Evolutionary conservation across 2,329 filamentous ascomycete species (phyloP).

Genomic region (Colletotrichum tabaci): DNA sequence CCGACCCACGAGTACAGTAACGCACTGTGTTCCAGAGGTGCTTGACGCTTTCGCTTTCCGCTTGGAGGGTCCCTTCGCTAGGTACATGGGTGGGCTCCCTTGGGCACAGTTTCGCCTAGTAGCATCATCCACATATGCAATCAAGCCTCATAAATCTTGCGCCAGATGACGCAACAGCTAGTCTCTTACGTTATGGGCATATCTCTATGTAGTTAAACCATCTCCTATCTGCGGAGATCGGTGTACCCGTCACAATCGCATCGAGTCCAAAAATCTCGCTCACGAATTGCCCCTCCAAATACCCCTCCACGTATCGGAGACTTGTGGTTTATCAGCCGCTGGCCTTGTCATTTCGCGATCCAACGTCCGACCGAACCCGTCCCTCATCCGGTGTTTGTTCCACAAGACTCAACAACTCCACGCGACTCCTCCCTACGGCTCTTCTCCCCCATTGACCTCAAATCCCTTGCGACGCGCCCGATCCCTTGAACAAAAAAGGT

Average conservation of each 20-base stretch:
- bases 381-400: slow-evolving; percentile 15
- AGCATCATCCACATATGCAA: slow-evolving; percentile 6
- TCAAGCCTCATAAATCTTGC: slow-evolving; percentile 21
- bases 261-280: slow-evolving; percentile 36
- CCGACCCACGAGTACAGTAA: slow-evolving; percentile 1
- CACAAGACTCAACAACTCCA: slow-evolving; percentile 10
- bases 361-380: slow-evolving; percentile 10
- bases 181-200: slow-evolving; percentile 1
- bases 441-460: slow-evolving; percentile 9
- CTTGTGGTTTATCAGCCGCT: slow-evolving; percentile 40
- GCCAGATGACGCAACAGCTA: slow-evolving; percentile 34
- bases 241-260: slow-evolving; percentile 9
- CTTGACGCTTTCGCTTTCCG: slow-evolving; percentile 37
- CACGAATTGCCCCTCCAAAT: slow-evolving; percentile 41
- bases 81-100: slow-evolving; percentile 9
- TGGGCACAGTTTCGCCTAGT: slow-evolving; percentile 15
- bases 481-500: slow-evolving; percentile 4
- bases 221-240: slow-evolving; percentile 11
- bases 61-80: slow-evolving; percentile 1
- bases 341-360: slow-evolving; percentile 37
- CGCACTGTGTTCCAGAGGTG: slow-evolving; percentile 25
- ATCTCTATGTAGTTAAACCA: slow-evolving; percentile 1
- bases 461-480: not conserved
- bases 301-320: slow-evolving; percentile 41
- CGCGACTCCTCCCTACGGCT: slow-evolving; percentile 17